phyloP scores from a whole-genome alignment of 139 green algal species.

The Micromonas commoda region DNA sequence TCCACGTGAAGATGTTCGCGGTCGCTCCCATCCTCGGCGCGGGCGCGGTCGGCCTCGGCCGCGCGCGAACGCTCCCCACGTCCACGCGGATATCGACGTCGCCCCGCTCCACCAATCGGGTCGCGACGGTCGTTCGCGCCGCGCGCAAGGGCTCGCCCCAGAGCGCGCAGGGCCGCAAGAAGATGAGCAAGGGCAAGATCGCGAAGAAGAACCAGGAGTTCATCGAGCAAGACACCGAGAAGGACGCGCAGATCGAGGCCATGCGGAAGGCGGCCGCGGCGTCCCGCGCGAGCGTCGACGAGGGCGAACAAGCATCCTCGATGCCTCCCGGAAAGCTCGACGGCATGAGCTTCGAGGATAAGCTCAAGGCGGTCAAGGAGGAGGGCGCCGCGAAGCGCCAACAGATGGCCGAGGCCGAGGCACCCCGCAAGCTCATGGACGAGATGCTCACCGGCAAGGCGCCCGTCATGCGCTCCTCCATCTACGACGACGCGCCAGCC shows the following conservation, averaged over 20 bases:
- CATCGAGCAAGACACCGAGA: slow-evolving; percentile 1
- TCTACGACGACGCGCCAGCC: neutral
- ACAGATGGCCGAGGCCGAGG: neutral
- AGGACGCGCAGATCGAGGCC: neutral
- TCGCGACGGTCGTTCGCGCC: too few relatives aligned
- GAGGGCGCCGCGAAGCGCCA: neutral
- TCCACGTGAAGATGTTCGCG: too few relatives aligned
- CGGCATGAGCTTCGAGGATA: neutral
- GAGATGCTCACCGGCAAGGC: neutral
- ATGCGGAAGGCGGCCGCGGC: neutral
- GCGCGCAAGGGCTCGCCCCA: too few relatives aligned
- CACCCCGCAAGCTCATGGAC: neutral
- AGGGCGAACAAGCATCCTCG: neutral
- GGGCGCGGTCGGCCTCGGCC: too few relatives aligned
- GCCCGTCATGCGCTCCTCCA: neutral
- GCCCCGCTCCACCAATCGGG: too few relatives aligned
- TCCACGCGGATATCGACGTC: too few relatives aligned
- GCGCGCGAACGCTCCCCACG: too few relatives aligned
- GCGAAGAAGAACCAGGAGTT: neutral
- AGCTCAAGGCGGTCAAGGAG: slow-evolving; percentile 5
- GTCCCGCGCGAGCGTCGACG: neutral
- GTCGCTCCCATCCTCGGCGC: too few relatives aligned
- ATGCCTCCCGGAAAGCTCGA: neutral
- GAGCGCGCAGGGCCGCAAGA: neutral
- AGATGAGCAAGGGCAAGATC: neutral